Percentiles rank a stretch among this genome's conserved stretches.
Evolutionary conservation across 768 basidiomycete genomes (phyloP).

Genomic region (Amanita subjunquillea): DNA sequence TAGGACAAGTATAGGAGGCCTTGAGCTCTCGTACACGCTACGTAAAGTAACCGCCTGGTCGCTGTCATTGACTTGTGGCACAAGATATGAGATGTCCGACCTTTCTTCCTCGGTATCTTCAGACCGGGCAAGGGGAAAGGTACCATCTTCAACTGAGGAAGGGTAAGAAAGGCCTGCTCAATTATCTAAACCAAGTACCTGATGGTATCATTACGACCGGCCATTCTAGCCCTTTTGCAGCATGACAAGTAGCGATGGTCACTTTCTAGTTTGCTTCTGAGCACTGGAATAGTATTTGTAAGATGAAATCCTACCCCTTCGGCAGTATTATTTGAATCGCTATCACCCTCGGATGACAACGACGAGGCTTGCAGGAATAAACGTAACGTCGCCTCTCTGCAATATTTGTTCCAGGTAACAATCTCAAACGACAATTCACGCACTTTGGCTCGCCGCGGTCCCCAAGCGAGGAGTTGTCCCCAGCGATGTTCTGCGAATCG

Average conservation of each 20-base stretch:
- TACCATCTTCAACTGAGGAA: conserved; percentile 55
- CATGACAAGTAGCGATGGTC: conserved; percentile 77
- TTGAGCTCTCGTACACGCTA: conserved; percentile 83
- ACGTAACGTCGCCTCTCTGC: conserved; percentile 50
- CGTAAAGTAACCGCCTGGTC: conserved; percentile 70
- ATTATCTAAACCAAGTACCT: conserved; percentile 22
- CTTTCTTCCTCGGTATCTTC: conserved; percentile 78
- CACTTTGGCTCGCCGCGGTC: background rate
- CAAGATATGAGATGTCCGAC: conserved; percentile 22
- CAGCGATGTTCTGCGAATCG: conserved; percentile 4
- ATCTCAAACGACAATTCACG: background rate
- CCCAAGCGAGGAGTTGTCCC: background rate
- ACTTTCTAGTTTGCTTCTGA: conserved; percentile 46
- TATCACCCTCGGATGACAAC: conserved; percentile 73
- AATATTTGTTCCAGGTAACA: background rate
- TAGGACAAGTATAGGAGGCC: conserved; percentile 52
- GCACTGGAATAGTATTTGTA: background rate
- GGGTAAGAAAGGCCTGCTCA: background rate
- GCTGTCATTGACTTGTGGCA: background rate
- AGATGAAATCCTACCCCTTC: conserved; percentile 6
- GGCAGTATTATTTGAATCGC: conserved; percentile 38
- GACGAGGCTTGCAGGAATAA: conserved; percentile 71
- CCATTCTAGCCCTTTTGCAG: conserved; percentile 90
- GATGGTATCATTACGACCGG: conserved; percentile 78
- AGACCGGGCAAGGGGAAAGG: conserved; percentile 65